phyloP scores from a whole-genome alignment of 345 rosid genomes.

The Euclidium syriacum region DNA sequence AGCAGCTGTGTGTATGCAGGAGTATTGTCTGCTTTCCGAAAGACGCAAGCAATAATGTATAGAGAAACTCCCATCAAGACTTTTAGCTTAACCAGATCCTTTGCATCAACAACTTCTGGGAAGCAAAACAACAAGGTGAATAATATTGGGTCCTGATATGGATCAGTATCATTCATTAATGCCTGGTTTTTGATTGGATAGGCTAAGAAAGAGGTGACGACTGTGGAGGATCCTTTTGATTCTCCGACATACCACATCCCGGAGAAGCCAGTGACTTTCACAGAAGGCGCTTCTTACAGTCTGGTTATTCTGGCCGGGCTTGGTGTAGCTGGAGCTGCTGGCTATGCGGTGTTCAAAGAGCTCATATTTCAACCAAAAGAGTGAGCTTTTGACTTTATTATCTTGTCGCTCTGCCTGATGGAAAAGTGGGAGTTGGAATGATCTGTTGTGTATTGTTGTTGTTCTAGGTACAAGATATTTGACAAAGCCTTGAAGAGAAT shows the following conservation, averaged over 20 bases:
- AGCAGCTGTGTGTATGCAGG: no score
- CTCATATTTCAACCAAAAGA: constrained; percentile 94
- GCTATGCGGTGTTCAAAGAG: constrained; percentile 82
- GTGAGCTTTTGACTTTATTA: constrained; percentile 34
- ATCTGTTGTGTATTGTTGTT: constrained; percentile 14
- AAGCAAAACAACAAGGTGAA: constrained; percentile 53
- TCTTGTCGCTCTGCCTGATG: neutral
- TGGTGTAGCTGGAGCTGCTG: constrained; percentile 90
- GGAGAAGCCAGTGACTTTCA: constrained; percentile 85
- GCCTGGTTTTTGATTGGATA: constrained; percentile 34
- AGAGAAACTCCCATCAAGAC: constrained; percentile 16
- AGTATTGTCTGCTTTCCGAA: constrained; percentile 20
- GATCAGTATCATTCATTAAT: neutral
- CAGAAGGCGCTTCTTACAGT: constrained; percentile 93
- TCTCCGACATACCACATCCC: constrained; percentile 93
- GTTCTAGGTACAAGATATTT: constrained; percentile 85
- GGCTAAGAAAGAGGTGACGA: constrained; percentile 78
- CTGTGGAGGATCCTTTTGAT: constrained; percentile 94
- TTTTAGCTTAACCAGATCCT: constrained; percentile 47
- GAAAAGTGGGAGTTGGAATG: constrained; percentile 1
- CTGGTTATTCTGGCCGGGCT: constrained; percentile 85
- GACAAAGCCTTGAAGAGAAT: constrained; percentile 83
- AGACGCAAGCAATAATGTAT: constrained; percentile 19
- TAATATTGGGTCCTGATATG: neutral
- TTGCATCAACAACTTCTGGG: constrained; percentile 60